phyloP scores from a whole-genome alignment of 169 alveolate genomes.

The Eimeria acervulina region DNA sequence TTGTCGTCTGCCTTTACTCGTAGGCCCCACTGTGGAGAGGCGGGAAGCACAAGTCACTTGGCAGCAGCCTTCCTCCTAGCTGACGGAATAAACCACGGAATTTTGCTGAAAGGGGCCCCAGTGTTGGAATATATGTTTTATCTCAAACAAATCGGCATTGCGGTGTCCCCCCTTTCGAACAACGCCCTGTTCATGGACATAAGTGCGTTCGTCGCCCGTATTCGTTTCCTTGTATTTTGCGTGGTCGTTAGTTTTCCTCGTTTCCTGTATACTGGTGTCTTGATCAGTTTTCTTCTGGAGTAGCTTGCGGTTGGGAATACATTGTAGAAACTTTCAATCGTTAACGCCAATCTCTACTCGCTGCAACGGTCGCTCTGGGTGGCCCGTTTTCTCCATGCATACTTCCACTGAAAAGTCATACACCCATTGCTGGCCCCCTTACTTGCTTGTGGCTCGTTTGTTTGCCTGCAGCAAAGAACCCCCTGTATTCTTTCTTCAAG shows the following conservation, averaged over 20 bases:
- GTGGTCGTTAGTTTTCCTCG: background rate
- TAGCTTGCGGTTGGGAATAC: background rate
- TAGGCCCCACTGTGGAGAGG: conserved; percentile 97
- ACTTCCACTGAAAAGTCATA: background rate
- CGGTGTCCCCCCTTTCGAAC: conserved; percentile 96
- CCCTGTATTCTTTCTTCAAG: conserved; percentile 93
- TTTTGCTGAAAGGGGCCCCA: conserved; percentile 90
- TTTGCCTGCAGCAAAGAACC: conserved; percentile 90
- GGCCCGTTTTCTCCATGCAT: background rate
- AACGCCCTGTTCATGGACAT: conserved; percentile 91
- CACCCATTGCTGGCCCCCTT: background rate
- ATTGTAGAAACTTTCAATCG: background rate
- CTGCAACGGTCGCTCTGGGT: background rate
- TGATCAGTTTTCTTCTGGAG: background rate
- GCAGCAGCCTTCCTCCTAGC: conserved; percentile 93
- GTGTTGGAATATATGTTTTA: conserved; percentile 94
- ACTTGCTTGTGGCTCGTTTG: conserved; percentile 3
- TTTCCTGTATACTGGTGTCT: background rate
- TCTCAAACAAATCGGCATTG: conserved; percentile 95
- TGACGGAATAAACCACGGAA: conserved; percentile 95
- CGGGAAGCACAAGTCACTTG: conserved; percentile 94
- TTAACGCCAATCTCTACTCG: background rate
- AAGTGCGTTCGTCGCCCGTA: conserved; percentile 21
- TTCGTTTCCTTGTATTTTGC: background rate
- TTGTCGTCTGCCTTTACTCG: conserved; percentile 42